Base-by-base conservation (phyloP, 352 stramenopile species). In the Hyaloperonospora arabidopsidis region DNA sequence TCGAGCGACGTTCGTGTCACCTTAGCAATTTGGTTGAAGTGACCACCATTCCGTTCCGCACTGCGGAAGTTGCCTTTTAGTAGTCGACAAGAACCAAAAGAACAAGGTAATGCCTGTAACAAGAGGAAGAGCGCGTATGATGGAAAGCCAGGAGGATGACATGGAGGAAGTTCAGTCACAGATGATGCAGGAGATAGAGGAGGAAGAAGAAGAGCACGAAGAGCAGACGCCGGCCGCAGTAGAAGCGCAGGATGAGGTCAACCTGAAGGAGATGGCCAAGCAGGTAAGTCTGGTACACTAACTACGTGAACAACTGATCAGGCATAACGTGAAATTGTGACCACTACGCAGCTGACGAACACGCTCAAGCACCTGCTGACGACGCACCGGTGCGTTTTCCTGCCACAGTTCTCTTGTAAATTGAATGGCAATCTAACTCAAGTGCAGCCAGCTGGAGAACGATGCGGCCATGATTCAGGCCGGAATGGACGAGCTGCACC, bases 401-500 rank as follows among this genome's bases (percentile, higher is more conserved):
- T 36, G 11, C 25, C 25, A 8, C 25, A 32, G 25, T 8, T 32
- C 4, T 32, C 25, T 4, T 32, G 25, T 8, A 8, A 10, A 8
- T 32, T 32, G 25, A 32, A 32, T 32, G 25, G 25, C 4, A 32
- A 8, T 10, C 25, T 32, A 32, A 32, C 25, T 32, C 25, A 8
- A 32, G 45, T 8, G 12, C 40, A 87, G 77, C 14, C 69, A 74
- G 49, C 55, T 87, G 19, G 74, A 79, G 40, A 66, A 70, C 7
- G 76, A 89, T 32, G 71, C 68, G 1, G 52, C 52, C 5, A 68
- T 53, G 53, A 84, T 89, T 41, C 79, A 86, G 64, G 65, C 54
- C 8, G 79, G 82, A 50, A 67, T 89, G 58, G 67, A 85, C 10
- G 63, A 81, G 23, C 58, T 89, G 19, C 45, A 86, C 44, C 58